Base-by-base conservation (phyloP, 2,329 filamentous ascomycete genomes). In the Penicillium sp. region DNA sequence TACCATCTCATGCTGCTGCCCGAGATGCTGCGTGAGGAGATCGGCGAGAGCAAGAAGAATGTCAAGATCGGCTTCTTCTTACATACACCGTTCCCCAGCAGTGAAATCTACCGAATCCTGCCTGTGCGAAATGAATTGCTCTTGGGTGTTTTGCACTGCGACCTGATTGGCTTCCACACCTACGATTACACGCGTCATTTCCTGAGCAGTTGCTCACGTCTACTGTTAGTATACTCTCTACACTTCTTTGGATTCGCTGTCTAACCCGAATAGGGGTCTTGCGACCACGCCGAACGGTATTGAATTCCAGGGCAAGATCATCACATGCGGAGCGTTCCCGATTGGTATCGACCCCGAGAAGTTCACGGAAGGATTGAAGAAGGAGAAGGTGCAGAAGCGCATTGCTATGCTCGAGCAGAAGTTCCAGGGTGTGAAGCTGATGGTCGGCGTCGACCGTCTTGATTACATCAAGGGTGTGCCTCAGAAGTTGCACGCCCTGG, bases 401-500 rank as follows among this genome's bases (percentile, higher is more conserved):
- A 95, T 99, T 61, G 84, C 85, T 3, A 83, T 86, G 1, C 78
- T 97, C 4, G 84, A 88, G 64, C 86, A 87, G 66, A 96, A 95
- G 72, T 99, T 97, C 65, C 87, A 95, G 58, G 92, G 91, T 39
- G 89, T 95, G 62, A 96, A 96, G 75, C 81, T 97, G 57, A 95
- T 99, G 62, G 92, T 97, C 31, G 92, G 93, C 55, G 93, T 97
- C 43, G 93, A 99, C 69, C 88, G 93, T 41, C 80, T 97, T 42
- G 93, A 99, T 72, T 97, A 99, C 73, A 97, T 97, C 82, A 97
- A 97, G 75, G 93, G 93, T 55, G 91, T 99, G 9, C 93, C 93
- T 0, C 93, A 99, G 72, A 99, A 99, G 71, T 78, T 99, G 9
- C 93, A 97, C 65, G 92, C 93, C 2, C 82, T 97, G 35, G 93